phyloP scores from a whole-genome alignment of 2,329 filamentous ascomycete genomes.

The Trichoderma sp. region DNA sequence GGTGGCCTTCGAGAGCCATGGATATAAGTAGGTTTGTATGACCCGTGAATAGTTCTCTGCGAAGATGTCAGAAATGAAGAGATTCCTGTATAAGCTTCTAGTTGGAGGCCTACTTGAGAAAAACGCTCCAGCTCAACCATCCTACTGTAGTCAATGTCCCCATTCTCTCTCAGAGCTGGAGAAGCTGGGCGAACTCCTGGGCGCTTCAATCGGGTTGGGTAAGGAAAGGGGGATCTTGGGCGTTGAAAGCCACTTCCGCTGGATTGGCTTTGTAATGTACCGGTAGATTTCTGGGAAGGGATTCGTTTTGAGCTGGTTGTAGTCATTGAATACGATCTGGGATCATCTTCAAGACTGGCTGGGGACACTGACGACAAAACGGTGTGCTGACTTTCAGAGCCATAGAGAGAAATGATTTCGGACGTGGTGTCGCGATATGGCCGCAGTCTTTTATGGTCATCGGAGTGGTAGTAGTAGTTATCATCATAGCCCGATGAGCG shows the following conservation, averaged over 20 bases:
- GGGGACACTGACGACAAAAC: conserved; percentile 46
- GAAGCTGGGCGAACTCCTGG: conserved; percentile 54
- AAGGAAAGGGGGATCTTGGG: conserved; percentile 61
- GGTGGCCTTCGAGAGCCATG: conserved; percentile 41
- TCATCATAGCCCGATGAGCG: conserved; percentile 39
- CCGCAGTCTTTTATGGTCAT: conserved; percentile 49
- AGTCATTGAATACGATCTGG: conserved; percentile 58
- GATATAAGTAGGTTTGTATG: conserved; percentile 43
- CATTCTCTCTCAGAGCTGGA: conserved; percentile 51
- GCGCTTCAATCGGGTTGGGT: conserved; percentile 58
- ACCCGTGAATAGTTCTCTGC: conserved; percentile 50
- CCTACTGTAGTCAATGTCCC: conserved; percentile 51
- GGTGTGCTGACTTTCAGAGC: conserved; percentile 51
- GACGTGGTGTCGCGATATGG: conserved; percentile 55
- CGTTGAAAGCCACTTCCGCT: conserved; percentile 49
- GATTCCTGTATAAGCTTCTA: not conserved
- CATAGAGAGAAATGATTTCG: conserved; percentile 59
- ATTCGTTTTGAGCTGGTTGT: conserved; percentile 51
- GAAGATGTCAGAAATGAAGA: conserved; percentile 15
- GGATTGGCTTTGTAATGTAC: conserved; percentile 50
- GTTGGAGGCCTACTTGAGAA: conserved; percentile 43
- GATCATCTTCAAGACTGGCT: conserved; percentile 47
- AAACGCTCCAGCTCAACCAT: conserved; percentile 53
- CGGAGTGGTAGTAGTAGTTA: conserved; percentile 35
- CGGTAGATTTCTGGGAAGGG: conserved; percentile 51